phyloP scores from a whole-genome alignment of 495 filamentous ascomycete genomes.

The Lichenothelia convexa region DNA sequence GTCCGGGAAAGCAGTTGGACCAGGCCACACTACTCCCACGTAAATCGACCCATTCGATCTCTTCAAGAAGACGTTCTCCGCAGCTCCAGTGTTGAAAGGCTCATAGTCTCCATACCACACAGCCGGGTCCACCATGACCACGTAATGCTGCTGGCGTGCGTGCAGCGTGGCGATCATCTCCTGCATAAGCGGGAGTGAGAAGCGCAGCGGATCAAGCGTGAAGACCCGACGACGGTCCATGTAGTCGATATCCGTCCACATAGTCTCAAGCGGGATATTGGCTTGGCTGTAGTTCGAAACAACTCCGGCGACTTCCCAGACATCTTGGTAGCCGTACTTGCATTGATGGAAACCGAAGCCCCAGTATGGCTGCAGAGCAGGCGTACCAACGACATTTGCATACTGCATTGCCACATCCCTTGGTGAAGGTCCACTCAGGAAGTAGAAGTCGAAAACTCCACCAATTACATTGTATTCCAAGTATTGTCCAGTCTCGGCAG shows the following conservation, averaged over 20 bases:
- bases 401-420: constrained; percentile 60
- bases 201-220: constrained; percentile 55
- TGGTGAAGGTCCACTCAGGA: constrained; percentile 55
- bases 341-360: constrained; percentile 71
- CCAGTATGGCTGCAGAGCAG: constrained; percentile 77
- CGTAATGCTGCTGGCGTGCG: constrained; percentile 54
- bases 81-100: constrained; percentile 42
- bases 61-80: constrained; percentile 46
- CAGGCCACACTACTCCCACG: constrained; percentile 72
- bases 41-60: constrained; percentile 46
- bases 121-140: constrained; percentile 55
- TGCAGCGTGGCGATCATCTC: constrained; percentile 56
- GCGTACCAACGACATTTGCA: constrained; percentile 38
- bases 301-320: constrained; percentile 60
- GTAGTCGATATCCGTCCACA: constrained; percentile 65
- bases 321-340: constrained; percentile 57
- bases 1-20: constrained; percentile 62
- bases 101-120: constrained; percentile 51
- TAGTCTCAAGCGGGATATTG: constrained; percentile 64
- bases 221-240: constrained; percentile 40
- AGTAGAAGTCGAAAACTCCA: constrained; percentile 76
- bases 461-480: constrained; percentile 74
- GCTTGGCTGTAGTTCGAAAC: constrained; percentile 64
- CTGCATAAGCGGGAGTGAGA: constrained; percentile 47
- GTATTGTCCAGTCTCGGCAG: constrained; percentile 41